Conservation (phyloP, 2,329 filamentous ascomycete genomes). For the Sporothrix sp. region DNA sequence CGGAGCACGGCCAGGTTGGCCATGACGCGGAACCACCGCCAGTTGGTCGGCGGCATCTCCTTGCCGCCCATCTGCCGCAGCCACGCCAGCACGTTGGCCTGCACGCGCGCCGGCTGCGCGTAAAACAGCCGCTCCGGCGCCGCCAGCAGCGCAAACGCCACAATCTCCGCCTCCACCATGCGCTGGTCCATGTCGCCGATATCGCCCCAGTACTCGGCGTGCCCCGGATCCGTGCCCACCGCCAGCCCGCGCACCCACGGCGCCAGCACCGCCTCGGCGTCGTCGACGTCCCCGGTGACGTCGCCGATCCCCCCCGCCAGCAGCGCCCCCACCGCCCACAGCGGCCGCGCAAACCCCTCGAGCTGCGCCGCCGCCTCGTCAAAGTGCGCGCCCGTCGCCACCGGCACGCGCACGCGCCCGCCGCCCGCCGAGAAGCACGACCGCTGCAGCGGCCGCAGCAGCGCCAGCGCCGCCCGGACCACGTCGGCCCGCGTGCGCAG, state of each 20-base stretch:
- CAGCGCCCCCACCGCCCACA: conserved; percentile 22
- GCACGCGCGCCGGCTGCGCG: conserved; percentile 21
- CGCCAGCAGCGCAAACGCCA: conserved; percentile 38
- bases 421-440: conserved; percentile 26
- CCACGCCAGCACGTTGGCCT: conserved; percentile 22
- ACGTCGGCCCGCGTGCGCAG: conserved; percentile 29
- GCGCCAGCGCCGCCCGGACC: conserved; percentile 25
- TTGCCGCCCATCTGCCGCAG: conserved; percentile 14
- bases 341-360: conserved; percentile 34
- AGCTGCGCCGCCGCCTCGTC: conserved; percentile 36
- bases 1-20: conserved; percentile 15
- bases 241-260: conserved; percentile 27
- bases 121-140: conserved; percentile 31
- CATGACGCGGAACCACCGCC: conserved; percentile 18
- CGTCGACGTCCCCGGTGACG: conserved; percentile 25
- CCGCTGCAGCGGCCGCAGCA: conserved; percentile 26
- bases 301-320: background rate
- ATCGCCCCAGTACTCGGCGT: conserved; percentile 37
- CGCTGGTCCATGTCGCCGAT: conserved; percentile 38
- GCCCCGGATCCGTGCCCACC: conserved; percentile 26
- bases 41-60: conserved; percentile 17
- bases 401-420: conserved; percentile 29
- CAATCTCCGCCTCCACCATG: conserved; percentile 45
- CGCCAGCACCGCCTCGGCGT: background rate
- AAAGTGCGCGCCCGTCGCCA: conserved; percentile 32